Evolutionary conservation across 2,329 filamentous ascomycete species (phyloP), one percentile per base, ranked within the genome.

Genomic region (Cladophialophora chaetospira): DNA sequence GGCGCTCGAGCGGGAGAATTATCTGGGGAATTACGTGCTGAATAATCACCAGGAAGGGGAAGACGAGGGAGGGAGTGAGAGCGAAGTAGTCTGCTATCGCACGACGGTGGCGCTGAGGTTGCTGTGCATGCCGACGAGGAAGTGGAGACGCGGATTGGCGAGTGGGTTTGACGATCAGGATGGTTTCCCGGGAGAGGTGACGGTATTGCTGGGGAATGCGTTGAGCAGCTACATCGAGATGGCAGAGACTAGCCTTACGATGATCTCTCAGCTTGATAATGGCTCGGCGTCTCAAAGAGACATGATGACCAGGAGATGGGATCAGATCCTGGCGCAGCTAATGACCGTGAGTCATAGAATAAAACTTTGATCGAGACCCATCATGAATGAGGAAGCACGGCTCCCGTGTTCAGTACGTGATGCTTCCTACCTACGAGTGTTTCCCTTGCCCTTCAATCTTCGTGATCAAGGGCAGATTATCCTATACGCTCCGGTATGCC

Each of bases 111-210:
- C 57, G 19, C 13, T 60, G 38, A 42, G 57, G 26, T 29, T 60
- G 36, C 47, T 59, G 15, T 59, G 53, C 17, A 57, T 60, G 57
- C 57, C 54, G 1, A 8, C 42, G 13, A 19, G 33, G 26, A 36
- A 33, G 48, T 57, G 54, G 57, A 36, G 36, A 5, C n/a, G 36
- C 8, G 35, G 40, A 5, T 8, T 60, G 9, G 29, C 10, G 15
- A 6, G 46, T 17, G 57, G 57, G 1, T 55, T 55, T 11, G 53
- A 59, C 35, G 53, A 59, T 11, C 46, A 38, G 25, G 57, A 59
- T 31, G 29, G 36, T 17, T 53, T 44, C 19, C 26, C 43, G n/a
- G 28, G 36, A 2, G n/a, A 2, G 35, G 35, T 51, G 9, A 26
- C 17, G 3, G 36, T 29, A 2, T 25, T 51, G n/a, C 21, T 51